These are phyloP conservation scores for Bipolaris victoriae DNA, from an alignment of 2,329 filamentous ascomycete species.

Conservation along the genomic window DNA sequence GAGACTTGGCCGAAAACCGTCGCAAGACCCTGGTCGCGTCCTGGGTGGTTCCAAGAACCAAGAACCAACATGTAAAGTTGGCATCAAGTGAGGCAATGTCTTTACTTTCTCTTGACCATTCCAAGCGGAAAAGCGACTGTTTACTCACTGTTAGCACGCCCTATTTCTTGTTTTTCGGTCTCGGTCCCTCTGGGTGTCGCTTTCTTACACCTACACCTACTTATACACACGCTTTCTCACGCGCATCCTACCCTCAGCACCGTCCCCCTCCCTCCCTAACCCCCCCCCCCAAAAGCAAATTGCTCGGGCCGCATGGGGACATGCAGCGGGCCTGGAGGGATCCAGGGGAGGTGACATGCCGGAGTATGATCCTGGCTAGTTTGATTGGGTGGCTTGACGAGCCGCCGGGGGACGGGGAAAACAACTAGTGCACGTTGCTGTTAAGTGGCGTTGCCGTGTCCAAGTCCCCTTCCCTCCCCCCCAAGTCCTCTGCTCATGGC, in stretches of 20 bases:
- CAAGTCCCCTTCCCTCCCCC: neutral
- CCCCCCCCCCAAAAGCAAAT: neutral
- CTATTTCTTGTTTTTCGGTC: too few species aligned
- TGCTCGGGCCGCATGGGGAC: conserved; percentile 6
- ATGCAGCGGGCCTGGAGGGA: neutral
- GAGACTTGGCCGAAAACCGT: neutral
- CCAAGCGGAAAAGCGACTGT: too few species aligned
- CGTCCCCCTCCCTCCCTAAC: neutral
- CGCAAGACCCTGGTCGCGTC: neutral
- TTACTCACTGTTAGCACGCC: too few species aligned
- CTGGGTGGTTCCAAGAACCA: too few species aligned
- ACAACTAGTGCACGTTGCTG: conserved; percentile 5
- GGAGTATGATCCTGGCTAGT: conserved; percentile 7
- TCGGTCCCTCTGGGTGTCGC: neutral
- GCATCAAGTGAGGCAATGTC: too few species aligned
- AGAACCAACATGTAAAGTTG: too few species aligned
- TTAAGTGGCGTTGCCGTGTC: neutral
- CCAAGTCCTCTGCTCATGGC: neutral
- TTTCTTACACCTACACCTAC: neutral
- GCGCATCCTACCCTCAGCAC: too few species aligned
- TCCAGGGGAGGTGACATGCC: neutral
- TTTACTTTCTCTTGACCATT: too few species aligned
- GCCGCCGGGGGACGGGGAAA: conserved; percentile 1
- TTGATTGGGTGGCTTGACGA: conserved; percentile 15
- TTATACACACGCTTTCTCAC: too few species aligned